Percentiles rank a stretch among this genome's conserved stretches.
phyloP scores from a whole-genome alignment of 2,329 filamentous ascomycete genomes.

The Tolypocladium sp. region DNA sequence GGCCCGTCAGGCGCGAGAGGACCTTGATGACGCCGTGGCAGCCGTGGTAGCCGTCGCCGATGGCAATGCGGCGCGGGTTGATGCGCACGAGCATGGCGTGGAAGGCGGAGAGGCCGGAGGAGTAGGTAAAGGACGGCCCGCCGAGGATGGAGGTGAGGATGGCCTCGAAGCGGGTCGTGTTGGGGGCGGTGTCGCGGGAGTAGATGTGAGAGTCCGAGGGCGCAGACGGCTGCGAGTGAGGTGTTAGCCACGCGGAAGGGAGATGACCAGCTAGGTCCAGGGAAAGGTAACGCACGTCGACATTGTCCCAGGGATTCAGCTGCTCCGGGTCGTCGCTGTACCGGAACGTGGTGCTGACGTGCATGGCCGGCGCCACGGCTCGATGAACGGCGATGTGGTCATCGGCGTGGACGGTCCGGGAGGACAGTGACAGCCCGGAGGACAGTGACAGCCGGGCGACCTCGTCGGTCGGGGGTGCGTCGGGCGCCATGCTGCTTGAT shows the following conservation, averaged over 20 bases:
- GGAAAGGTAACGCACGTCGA: constrained; percentile 37
- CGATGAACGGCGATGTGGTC: constrained; percentile 63
- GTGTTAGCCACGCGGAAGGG: background rate
- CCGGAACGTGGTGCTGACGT: constrained; percentile 85
- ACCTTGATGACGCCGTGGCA: constrained; percentile 78
- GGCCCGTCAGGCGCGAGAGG: constrained; percentile 64
- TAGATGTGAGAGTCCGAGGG: constrained; percentile 65
- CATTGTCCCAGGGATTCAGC: constrained; percentile 43
- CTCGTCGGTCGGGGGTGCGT: background rate
- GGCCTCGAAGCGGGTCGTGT: constrained; percentile 75
- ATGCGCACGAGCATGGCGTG: constrained; percentile 78
- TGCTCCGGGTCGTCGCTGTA: constrained; percentile 64
- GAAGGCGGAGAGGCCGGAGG: constrained; percentile 79
- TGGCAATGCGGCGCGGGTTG: constrained; percentile 74
- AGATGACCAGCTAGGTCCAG: background rate
- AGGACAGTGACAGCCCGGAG: constrained; percentile 42
- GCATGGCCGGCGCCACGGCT: constrained; percentile 81
- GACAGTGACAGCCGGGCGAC: constrained; percentile 38
- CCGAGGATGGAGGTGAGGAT: constrained; percentile 67
- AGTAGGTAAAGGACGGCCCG: constrained; percentile 66
- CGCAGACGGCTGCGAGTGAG: constrained; percentile 31
- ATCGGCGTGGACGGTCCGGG: constrained; percentile 73
- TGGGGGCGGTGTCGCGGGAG: constrained; percentile 71
- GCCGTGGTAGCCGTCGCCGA: constrained; percentile 84
- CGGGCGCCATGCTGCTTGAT: constrained; percentile 1